These are phyloP conservation scores for Apophysomyces trapeziformis DNA, from an alignment of 371 early-diverging fungal species.

Conservation along the genomic window DNA sequence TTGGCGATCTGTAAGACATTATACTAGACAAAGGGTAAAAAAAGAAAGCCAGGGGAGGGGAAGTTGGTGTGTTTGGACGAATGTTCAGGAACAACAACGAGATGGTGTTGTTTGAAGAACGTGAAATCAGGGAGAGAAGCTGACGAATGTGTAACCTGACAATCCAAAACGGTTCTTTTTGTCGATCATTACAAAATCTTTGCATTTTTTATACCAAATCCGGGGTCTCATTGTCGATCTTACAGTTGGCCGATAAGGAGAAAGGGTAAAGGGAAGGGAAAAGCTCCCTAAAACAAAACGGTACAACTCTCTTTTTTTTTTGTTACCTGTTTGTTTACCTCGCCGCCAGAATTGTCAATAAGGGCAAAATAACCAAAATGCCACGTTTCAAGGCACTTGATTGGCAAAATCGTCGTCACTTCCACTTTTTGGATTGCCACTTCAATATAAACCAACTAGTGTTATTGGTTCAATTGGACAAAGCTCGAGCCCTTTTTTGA, in stretches of 20 bases:
- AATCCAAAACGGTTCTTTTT: background rate
- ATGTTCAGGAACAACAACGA: background rate
- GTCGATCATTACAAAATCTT: background rate
- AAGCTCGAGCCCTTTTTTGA: background rate
- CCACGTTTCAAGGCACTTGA: conserved; percentile 1
- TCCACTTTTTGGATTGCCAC: background rate
- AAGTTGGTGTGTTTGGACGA: background rate
- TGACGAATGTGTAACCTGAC: conserved; percentile 4
- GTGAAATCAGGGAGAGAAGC: background rate
- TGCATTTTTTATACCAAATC: conserved; percentile 6
- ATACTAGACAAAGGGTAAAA: background rate
- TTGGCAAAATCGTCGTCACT: background rate
- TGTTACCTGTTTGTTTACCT: background rate
- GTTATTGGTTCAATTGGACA: background rate
- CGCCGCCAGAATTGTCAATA: conserved; percentile 7
- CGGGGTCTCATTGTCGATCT: conserved; percentile 1
- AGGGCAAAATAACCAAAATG: background rate
- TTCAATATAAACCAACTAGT: background rate
- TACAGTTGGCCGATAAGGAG: conserved; percentile 2
- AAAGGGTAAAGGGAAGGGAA: too few relatives aligned
- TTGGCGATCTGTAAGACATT: too few relatives aligned
- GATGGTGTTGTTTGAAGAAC: conserved; percentile 6
- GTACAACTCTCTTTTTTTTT: background rate
- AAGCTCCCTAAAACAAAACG: background rate
- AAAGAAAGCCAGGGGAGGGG: background rate